These are phyloP conservation scores for Oryza glumipatula DNA, from an alignment of 176 grass and related monocot species.

Conservation along the genomic window DNA sequence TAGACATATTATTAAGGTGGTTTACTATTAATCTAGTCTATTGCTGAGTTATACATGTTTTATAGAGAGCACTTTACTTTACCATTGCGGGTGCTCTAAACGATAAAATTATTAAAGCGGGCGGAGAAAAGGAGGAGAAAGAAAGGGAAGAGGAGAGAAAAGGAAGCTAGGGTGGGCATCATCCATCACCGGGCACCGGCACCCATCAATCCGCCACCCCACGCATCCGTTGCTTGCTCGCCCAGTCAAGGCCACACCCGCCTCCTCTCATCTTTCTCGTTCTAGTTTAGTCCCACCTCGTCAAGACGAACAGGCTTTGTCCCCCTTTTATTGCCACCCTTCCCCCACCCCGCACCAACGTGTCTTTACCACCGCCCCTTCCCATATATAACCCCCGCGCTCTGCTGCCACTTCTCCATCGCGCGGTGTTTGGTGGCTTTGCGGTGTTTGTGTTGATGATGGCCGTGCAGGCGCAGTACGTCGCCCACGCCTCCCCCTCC, in stretches of 20 bases:
- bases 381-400: slow-evolving; percentile 30
- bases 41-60: too few species aligned
- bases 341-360: background rate
- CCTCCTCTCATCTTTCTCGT: background rate
- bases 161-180: background rate
- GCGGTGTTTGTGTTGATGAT: slow-evolving; percentile 12
- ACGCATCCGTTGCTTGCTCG: background rate
- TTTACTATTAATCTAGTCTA: too few species aligned
- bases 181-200: background rate
- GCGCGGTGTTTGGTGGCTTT: too few species aligned
- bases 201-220: background rate
- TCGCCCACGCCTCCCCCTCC: background rate
- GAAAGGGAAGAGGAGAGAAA: background rate
- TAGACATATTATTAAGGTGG: too few species aligned
- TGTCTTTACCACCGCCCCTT: background rate
- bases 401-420: background rate
- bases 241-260: background rate
- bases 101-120: slow-evolving; percentile 26
- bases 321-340: background rate
- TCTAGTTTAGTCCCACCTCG: background rate
- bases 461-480: slow-evolving; percentile 54
- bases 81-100: background rate
- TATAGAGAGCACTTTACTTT: too few species aligned
- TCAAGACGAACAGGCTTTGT: slow-evolving; percentile 12
- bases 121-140: background rate